Evolutionary conservation across 139 green algal species (phyloP), one percentile per base, ranked within the genome.

Genomic region (Ettlia oleoabundans): DNA sequence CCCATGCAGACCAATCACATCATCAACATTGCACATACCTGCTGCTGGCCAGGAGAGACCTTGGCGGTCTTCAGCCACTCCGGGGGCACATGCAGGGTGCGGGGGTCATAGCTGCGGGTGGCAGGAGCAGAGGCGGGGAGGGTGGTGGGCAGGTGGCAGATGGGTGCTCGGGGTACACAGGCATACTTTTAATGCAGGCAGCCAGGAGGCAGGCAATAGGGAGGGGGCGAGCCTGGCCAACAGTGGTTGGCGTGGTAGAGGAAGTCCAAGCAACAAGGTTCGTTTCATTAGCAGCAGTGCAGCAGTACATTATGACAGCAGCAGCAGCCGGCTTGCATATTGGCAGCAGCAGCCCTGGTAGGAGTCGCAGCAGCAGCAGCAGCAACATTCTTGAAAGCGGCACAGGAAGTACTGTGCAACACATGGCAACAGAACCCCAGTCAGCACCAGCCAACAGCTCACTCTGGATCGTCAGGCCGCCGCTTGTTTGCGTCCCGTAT

Each of bases 11-110:
- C 21, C 32, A 5, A 2, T 33, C 32, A 15, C 15, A 21, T 3
- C 33, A 18, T 33, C 32, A 2, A 33, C 65, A 21, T 33, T 1
- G 2, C n/a, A 2, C 74, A n/a, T 53, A 80, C 74, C 89, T 99
- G 96, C 86, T 91, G 85, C 92, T 99, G 97, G 4, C 92, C 95
- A 32, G 92, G 87, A 4, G 88, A 93, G 15, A 97, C 75, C 77
- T 93, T 95, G 38, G 87, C 77, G 15, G 80, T 33, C 63, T 93
- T 94, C 82, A 98, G 94, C 85, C 94, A 97, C 19, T 70, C 51
- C 8, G 82, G 71, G 1, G 96, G 94, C n/a, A 98, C 89, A 73
- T 89, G 74, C 22, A 99, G 88, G 0, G 94, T 98, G 68, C 83
- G 73, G 2, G 89, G 89, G 90, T 99, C 89, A 82, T 94, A 96